Evolutionary conservation across 2,329 filamentous ascomycete genomes (phyloP).

Genomic region (Eutypella sp.): DNA sequence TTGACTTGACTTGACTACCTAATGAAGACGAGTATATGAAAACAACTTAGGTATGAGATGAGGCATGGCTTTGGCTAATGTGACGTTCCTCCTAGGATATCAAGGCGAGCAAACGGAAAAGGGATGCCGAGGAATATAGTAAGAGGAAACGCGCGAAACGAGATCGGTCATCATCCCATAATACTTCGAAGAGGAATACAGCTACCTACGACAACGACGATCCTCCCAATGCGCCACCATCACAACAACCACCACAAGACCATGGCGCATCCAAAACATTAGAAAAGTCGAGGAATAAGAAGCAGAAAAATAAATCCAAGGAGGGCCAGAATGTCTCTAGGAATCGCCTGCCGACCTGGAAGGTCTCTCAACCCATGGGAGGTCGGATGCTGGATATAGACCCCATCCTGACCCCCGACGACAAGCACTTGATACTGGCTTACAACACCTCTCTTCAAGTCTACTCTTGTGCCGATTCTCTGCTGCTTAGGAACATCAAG

Average conservation of each 20-base stretch:
- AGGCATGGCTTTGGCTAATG: no score
- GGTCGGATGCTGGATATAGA: conserved; percentile 62
- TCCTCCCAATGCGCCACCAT: conserved; percentile 3
- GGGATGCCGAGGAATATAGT: conserved; percentile 37
- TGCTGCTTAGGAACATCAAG: conserved; percentile 68
- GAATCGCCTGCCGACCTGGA: conserved; percentile 38
- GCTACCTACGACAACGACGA: conserved; percentile 6
- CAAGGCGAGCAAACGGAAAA: conserved; percentile 42
- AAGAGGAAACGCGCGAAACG: conserved; percentile 37
- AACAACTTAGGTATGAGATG: no score
- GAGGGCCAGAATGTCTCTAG: not conserved
- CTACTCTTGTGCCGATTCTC: conserved; percentile 75
- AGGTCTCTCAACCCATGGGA: conserved; percentile 58
- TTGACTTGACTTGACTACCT: no score
- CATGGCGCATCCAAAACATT: conserved; percentile 4
- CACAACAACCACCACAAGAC: conserved; percentile 4
- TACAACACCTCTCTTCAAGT: conserved; percentile 73
- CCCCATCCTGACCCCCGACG: conserved; percentile 56
- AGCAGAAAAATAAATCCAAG: conserved; percentile 8
- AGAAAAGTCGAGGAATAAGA: conserved; percentile 5
- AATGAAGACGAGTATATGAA: no score
- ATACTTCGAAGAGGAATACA: conserved; percentile 8
- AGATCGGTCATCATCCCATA: conserved; percentile 15
- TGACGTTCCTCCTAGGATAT: conserved; percentile 22
- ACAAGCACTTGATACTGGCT: conserved; percentile 66